Base-by-base conservation (phyloP, 257 asterid genomes). In the Solanum microdontum region DNA sequence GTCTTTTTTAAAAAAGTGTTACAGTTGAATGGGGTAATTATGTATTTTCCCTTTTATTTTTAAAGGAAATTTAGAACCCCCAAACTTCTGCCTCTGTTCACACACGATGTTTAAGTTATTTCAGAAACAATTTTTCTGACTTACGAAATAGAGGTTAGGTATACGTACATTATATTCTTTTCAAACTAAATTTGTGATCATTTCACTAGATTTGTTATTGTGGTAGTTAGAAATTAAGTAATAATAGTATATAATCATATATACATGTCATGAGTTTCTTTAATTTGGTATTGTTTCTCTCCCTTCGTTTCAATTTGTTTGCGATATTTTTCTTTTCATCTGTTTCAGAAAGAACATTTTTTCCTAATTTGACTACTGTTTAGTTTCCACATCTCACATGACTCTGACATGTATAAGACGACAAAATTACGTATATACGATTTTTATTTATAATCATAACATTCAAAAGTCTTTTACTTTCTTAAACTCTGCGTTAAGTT, bases 341-440 rank as follows among this genome's bases (percentile, higher is more conserved):
- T 66, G 2, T 66, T 30, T n/a, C 2, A n/a, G 32, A 24, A 69
- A 11, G 4, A 24, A 4, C 0, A 3, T 2, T 2, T 3, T 12
- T 11, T 28, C 5, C 11, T 28, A 69, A 69, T 69, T 14, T 14
- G 23, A 5, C n/a, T 3, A 14, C 0, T 30, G 2, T 69, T 69
- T 69, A 30, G 32, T 26, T 26, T 66, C 8, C 9, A 11, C 8
- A 68, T 28, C 21, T 15, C 64, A 55, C n/a, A 55, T 55, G 64
- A 55, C 5, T 24, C 21, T 26, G 11, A 68, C 21, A 68, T 68
- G 2, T 68, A 24, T 68, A 30, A 14, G 2, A 70, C 0, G n/a
- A 7, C 0, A 70, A 32, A 3, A 5, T 0, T 68, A 68, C 0
- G 0, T 26, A 26, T 2, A 12, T 24, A 28, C 1, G 1, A 5